phyloP scores from a whole-genome alignment of 352 stramenopile species.

The Globisporangium heterothallicum region DNA sequence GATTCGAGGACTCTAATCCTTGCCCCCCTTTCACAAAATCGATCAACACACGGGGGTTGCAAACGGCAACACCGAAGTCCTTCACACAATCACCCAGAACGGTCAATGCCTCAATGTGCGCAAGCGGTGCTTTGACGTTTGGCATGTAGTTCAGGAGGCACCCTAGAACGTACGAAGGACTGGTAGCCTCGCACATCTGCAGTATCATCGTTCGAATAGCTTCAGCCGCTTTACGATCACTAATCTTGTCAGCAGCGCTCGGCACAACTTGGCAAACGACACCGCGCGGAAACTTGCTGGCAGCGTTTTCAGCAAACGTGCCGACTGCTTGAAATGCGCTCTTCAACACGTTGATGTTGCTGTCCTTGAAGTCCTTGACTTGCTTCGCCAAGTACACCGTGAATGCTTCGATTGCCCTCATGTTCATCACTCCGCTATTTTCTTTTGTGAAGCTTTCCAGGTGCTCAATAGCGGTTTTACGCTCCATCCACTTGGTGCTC shows the following conservation, averaged over 20 bases:
- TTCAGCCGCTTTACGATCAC: constrained; percentile 74
- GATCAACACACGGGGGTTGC: constrained; percentile 64
- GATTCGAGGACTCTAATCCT: constrained; percentile 74
- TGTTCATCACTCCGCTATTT: constrained; percentile 47
- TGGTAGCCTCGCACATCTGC: constrained; percentile 67
- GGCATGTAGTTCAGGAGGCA: constrained; percentile 74
- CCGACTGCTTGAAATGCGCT: constrained; percentile 79
- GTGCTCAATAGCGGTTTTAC: constrained; percentile 68
- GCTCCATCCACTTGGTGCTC: constrained; percentile 80
- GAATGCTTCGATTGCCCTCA: constrained; percentile 67
- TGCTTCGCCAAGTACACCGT: constrained; percentile 66
- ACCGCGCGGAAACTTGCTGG: constrained; percentile 61
- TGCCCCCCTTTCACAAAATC: constrained; percentile 71
- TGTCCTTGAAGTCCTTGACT: constrained; percentile 86
- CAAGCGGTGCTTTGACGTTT: constrained; percentile 74
- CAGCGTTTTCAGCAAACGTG: constrained; percentile 53
- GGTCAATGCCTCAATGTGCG: constrained; percentile 61
- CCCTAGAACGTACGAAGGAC: constrained; percentile 66
- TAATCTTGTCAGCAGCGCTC: constrained; percentile 75
- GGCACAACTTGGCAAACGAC: constrained; percentile 70
- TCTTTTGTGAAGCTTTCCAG: constrained; percentile 54
- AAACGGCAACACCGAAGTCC: constrained; percentile 72
- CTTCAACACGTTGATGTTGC: constrained; percentile 86
- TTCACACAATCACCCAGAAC: constrained; percentile 64
- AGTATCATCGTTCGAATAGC: constrained; percentile 66